Base-by-base conservation (phyloP, 345 rosid genomes). In the Linum lewisii region DNA sequence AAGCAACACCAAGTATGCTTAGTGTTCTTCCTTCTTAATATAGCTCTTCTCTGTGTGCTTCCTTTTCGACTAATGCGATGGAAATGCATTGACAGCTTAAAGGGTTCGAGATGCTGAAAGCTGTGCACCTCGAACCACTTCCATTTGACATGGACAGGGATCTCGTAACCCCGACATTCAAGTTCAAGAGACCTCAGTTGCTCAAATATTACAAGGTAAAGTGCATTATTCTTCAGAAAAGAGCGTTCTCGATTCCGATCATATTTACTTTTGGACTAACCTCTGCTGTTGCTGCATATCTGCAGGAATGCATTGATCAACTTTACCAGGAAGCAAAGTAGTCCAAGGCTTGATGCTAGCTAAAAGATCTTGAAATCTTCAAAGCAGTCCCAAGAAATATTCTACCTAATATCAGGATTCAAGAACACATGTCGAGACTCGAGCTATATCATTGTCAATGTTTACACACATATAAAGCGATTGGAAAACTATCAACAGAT, bases 51-150 rank as follows among this genome's bases (percentile, higher is more conserved):
- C 29, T 15, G 18, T 6, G n/a, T n/a, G n/a, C n/a, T 32, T 32
- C 21, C 6, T 20, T 20, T 54, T 36, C 15, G 6, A 57, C 68
- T 73, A 51, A 76, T 58, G 54, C 50, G 38, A 51, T 51, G 14
- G 37, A 42, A 6, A n/a, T 19, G 14, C 68, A 1, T 13, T 10
- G 23, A 54, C 87, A 92, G 97, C 91, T 88, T 21, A 80, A 78
- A 68, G 97, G 98, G 63, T 92, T 92, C 62, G 98, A 92, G 75
- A 73, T 83, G 95, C 63, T 92, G 21, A 93, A 85, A 70, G 97
- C 89, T 0, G 79, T 87, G 59, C 75, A 89, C 67, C 68, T 93
- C 78, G 99, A 89, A 66, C 88, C 95, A 19, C 75, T 44, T 49
- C 90, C 76, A 9, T 89, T 93, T 62, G 91, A 86, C 74, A 84